Conservation (phyloP, 768 basidiomycete species). For the Auricularia sp. region DNA sequence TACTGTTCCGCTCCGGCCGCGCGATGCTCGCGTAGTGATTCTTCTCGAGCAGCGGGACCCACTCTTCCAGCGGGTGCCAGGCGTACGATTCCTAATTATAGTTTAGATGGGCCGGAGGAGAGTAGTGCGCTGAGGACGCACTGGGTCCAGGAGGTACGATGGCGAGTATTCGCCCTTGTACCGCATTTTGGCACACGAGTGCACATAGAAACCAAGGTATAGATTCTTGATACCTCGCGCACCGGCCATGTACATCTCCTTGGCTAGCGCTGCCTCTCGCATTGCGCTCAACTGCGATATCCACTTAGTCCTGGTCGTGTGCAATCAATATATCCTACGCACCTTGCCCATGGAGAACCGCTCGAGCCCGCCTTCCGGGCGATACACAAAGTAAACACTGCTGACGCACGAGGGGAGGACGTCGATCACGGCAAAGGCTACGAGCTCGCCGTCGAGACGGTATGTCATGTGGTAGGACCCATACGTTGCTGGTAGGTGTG, state of each 20-base stretch:
- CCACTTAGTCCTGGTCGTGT: neutral
- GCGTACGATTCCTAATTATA: constrained; percentile 55
- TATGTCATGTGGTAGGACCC: constrained; percentile 94
- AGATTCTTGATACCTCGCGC: constrained; percentile 49
- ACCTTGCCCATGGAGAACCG: constrained; percentile 73
- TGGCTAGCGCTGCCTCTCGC: constrained; percentile 64
- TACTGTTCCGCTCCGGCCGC: constrained; percentile 31
- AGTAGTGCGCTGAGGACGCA: constrained; percentile 21
- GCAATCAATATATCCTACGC: neutral
- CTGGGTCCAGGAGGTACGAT: constrained; percentile 81
- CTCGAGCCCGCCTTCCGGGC: constrained; percentile 47
- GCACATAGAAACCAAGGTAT: constrained; percentile 93
- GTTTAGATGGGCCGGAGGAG: neutral
- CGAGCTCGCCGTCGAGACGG: constrained; percentile 64
- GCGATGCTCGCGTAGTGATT: constrained; percentile 64
- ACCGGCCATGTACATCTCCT: constrained; percentile 67
- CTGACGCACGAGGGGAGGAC: constrained; percentile 81
- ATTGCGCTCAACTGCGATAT: constrained; percentile 64
- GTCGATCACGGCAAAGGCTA: constrained; percentile 84
- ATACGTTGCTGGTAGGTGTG: constrained; percentile 61
- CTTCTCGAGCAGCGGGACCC: constrained; percentile 50
- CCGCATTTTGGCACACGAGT: constrained; percentile 87
- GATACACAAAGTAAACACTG: constrained; percentile 82
- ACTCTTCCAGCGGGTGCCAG: constrained; percentile 61
- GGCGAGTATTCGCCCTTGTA: constrained; percentile 93